phyloP scores from a whole-genome alignment of 768 basidiomycete species.

The Leccinum pellstonianum region DNA sequence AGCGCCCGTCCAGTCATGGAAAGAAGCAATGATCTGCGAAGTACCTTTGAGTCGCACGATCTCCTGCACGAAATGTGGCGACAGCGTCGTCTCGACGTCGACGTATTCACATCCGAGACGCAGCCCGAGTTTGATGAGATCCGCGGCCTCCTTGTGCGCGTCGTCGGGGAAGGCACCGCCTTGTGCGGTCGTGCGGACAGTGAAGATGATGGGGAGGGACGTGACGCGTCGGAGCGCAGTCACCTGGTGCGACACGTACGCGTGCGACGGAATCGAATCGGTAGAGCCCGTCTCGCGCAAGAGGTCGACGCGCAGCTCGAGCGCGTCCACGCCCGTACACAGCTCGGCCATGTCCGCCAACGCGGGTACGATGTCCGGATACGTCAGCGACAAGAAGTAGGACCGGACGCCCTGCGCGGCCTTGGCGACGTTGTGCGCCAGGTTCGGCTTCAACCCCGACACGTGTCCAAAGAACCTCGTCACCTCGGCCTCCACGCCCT shows the following conservation, averaged over 20 bases:
- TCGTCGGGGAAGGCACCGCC: slow-evolving; percentile 90
- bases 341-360: slow-evolving; percentile 69
- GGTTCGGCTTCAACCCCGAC: slow-evolving; percentile 67
- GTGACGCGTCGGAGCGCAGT: slow-evolving; percentile 74
- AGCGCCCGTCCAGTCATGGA: slow-evolving; percentile 90
- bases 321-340: slow-evolving; percentile 80
- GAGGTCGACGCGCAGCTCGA: slow-evolving; percentile 94
- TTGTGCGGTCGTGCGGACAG: slow-evolving; percentile 83
- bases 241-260: slow-evolving; percentile 81
- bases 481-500: slow-evolving; percentile 53
- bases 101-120: slow-evolving; percentile 88
- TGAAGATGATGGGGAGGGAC: slow-evolving; percentile 86
- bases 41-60: slow-evolving; percentile 62
- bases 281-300: slow-evolving; percentile 54
- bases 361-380: slow-evolving; percentile 78
- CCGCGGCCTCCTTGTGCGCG: slow-evolving; percentile 66
- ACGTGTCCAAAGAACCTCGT: slow-evolving; percentile 88
- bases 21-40: slow-evolving; percentile 86
- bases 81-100: slow-evolving; percentile 84
- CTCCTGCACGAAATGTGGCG: slow-evolving; percentile 57
- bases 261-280: slow-evolving; percentile 57
- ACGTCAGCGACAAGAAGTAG: slow-evolving; percentile 91
- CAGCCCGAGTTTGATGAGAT: slow-evolving; percentile 74
- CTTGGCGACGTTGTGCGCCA: slow-evolving; percentile 47
- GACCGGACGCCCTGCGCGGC: slow-evolving; percentile 55